Percentiles rank a stretch among this genome's conserved stretches.
phyloP scores from a whole-genome alignment of 306 rosid species.

The Rosa chinensis region DNA sequence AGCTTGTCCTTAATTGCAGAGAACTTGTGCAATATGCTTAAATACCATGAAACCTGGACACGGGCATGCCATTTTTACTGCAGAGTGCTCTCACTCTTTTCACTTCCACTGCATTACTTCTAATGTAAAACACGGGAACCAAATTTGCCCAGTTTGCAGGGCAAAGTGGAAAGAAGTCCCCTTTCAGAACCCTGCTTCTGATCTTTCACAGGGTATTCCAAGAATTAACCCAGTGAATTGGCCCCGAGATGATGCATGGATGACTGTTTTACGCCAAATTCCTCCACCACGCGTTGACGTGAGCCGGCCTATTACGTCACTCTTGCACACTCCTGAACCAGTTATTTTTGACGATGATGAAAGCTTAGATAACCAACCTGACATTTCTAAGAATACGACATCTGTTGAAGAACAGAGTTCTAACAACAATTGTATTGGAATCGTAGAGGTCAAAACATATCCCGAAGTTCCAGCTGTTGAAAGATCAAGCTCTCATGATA shows the following conservation, averaged over 20 bases:
- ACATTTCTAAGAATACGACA: conserved; percentile 19
- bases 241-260: conserved; percentile 53
- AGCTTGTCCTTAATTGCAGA: conserved; percentile 44
- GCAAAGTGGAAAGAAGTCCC: conserved; percentile 97
- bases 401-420: conserved; percentile 23
- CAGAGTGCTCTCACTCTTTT: conserved; percentile 94
- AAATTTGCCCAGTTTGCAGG: conserved; percentile 85
- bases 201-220: conserved; percentile 39
- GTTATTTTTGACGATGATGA: conserved; percentile 79
- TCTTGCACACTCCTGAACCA: conserved; percentile 56
- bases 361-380: conserved; percentile 47
- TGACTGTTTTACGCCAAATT: conserved; percentile 41
- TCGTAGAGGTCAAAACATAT: conserved; percentile 62
- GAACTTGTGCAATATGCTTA: conserved; percentile 86
- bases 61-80: conserved; percentile 94
- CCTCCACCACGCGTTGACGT: conserved; percentile 47
- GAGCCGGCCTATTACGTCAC: conserved; percentile 40
- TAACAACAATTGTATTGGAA: conserved; percentile 29
- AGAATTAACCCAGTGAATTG: conserved; percentile 43
- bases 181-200: conserved; percentile 55
- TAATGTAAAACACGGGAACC: conserved; percentile 87
- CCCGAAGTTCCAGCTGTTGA: conserved; percentile 82
- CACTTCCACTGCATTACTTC: conserved; percentile 94
- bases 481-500: conserved; percentile 50
- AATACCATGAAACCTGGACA: conserved; percentile 69